Base-by-base conservation (phyloP, 768 basidiomycete species). In the Tephrocybe sp. region DNA sequence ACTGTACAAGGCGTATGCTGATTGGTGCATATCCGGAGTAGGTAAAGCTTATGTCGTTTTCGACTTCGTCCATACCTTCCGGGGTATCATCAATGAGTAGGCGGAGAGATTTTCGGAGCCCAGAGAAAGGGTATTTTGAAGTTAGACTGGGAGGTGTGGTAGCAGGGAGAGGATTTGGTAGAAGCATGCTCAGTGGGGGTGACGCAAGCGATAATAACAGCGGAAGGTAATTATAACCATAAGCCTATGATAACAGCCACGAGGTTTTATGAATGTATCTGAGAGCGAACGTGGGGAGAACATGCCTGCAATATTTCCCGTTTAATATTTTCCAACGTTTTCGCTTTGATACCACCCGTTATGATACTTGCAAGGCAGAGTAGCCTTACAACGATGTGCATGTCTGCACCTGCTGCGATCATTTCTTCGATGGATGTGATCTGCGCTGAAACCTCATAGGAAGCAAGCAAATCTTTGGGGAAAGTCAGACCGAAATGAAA, bases 21-120 rank as follows among this genome's bases (percentile, higher is more conserved):
- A 98, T 83, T 12, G 97, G 97, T 1, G 97, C 96, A 67, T 93
- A 98, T 17, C 96, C 97, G 0, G 94, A 97, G 71, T 97, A 99
- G 30, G 93, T 90, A 65, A 90, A 98, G 54, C 90, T 87, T 67
- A 98, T 91, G 67, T 99, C 97, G 63, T 92, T 92, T 63, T 97
- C 93, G 28, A 88, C 78, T 62, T 90, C 88, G 54, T 88, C 89
- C 24, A 86, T 68, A 8, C 82, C 83, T 59, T 91, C 89, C 41
- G 80, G 77, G 54, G 73, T 84, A 54, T 94, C 92, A 58, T 98
- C 96, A 62, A 97, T 92, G 14, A 98, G 77, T n/a, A 98, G 80
- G 24, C 93, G 85, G 6, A 98, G 77, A 0, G 86, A 83, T 68
- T 95, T 96, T 42, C 95, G 83, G 21, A 95, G 69, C 6, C 74